Percentiles rank a stretch among this genome's conserved stretches.
These are phyloP conservation scores for Diaporthe vaccinii DNA, from an alignment of 2,329 filamentous ascomycete genomes.

Conservation along the genomic window DNA sequence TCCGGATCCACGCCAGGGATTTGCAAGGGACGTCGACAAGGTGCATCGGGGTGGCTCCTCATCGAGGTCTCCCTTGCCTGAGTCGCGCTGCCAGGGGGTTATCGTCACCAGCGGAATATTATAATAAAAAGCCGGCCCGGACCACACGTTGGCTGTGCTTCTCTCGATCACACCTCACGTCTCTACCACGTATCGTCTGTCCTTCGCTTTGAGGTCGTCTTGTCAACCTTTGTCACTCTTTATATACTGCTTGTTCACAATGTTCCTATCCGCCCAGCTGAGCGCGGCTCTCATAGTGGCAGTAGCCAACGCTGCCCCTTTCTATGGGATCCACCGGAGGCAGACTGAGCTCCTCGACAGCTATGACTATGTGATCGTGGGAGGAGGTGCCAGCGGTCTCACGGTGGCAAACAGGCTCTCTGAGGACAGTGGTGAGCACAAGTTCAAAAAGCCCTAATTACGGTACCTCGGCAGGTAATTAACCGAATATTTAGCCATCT, in stretches of 20 bases:
- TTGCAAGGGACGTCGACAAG: conserved; percentile 15
- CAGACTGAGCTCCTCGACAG: conserved; percentile 18
- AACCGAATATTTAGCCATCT: conserved; percentile 41
- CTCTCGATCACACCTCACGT: conserved; percentile 1
- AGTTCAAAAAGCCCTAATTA: background rate
- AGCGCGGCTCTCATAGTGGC: conserved; percentile 13
- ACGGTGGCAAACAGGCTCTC: conserved; percentile 47
- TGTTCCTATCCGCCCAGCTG: conserved; percentile 20
- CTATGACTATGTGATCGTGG: conserved; percentile 40
- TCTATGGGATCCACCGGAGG: conserved; percentile 24
- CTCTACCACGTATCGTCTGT: background rate
- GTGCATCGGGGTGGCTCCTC: background rate
- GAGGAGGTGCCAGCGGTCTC: conserved; percentile 41
- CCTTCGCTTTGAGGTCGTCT: conserved; percentile 24
- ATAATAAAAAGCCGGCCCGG: conserved; percentile 16
- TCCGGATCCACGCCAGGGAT: conserved; percentile 32
- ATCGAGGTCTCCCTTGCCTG: conserved; percentile 9
- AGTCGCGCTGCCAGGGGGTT: background rate
- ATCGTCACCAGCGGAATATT: background rate
- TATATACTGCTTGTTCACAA: conserved; percentile 13
- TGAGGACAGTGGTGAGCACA: conserved; percentile 43
- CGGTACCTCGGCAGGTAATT: background rate
- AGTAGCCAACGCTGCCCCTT: conserved; percentile 32
- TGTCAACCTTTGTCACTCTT: background rate
- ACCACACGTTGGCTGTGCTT: background rate